phyloP scores from a whole-genome alignment of 2,329 filamentous ascomycete genomes.

The Pyrenophora tritici-repentis region DNA sequence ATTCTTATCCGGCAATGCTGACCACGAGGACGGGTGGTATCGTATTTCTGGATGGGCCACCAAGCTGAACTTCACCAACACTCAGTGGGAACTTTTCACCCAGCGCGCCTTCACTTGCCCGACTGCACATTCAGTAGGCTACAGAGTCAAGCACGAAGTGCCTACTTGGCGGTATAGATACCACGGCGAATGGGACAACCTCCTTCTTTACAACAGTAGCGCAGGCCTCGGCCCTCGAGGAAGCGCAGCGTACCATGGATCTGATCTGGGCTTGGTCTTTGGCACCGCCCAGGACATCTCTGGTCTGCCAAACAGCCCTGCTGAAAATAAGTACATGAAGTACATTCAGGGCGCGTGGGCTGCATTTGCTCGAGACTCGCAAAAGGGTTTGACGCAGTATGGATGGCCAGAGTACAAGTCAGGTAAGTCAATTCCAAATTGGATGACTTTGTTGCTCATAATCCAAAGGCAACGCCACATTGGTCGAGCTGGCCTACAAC shows the following conservation, averaged over 20 bases:
- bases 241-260: constrained; percentile 46
- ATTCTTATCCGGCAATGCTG: constrained; percentile 28
- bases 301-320: constrained; percentile 23
- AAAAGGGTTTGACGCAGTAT: constrained; percentile 32
- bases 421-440: constrained; percentile 11
- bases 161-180: constrained; percentile 48
- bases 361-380: constrained; percentile 43
- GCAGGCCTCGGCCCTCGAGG: constrained; percentile 32
- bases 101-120: constrained; percentile 36
- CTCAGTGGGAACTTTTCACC: constrained; percentile 31
- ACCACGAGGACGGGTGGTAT: constrained; percentile 38
- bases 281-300: constrained; percentile 37
- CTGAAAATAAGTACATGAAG: constrained; percentile 39
- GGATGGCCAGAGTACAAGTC: constrained; percentile 39
- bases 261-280: constrained; percentile 45
- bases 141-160: constrained; percentile 31
- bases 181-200: constrained; percentile 43
- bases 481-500: constrained; percentile 28
- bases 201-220: constrained; percentile 38
- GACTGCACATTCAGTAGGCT: constrained; percentile 18
- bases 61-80: constrained; percentile 27
- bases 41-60: constrained; percentile 30
- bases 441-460: neutral
- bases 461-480: constrained; percentile 19
- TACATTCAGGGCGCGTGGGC: constrained; percentile 36